Evolutionary conservation across 2,329 filamentous ascomycete genomes (phyloP).

Genomic region (Aspergillus phoenicis): DNA sequence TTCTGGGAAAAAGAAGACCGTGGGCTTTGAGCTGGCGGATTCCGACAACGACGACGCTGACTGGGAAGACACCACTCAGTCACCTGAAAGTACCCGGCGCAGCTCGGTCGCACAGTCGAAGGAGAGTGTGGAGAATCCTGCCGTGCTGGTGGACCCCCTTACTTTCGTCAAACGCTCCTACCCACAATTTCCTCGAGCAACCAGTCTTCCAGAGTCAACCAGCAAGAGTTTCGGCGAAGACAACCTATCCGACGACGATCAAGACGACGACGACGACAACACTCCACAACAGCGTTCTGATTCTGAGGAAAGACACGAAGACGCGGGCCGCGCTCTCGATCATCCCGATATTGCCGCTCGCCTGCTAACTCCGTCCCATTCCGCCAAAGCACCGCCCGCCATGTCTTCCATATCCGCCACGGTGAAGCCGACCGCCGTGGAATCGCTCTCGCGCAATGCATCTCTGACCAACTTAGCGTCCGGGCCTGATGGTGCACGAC

Average conservation of each 20-base stretch:
- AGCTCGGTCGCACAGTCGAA: constrained; percentile 45
- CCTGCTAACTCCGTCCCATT: constrained; percentile 42
- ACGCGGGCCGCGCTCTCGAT: constrained; percentile 27
- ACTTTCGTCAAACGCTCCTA: constrained; percentile 46
- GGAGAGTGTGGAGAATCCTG: constrained; percentile 37
- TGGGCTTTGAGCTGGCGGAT: constrained; percentile 50
- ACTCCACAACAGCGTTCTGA: constrained; percentile 17
- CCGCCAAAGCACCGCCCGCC: constrained; percentile 49
- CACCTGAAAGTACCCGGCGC: constrained; percentile 50
- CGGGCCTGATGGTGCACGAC: constrained; percentile 34
- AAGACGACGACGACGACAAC: constrained; percentile 24
- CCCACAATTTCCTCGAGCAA: constrained; percentile 41
- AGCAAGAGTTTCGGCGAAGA: constrained; percentile 35
- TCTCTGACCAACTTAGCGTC: constrained; percentile 41
- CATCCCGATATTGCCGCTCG: constrained; percentile 42
- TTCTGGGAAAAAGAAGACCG: constrained; percentile 48
- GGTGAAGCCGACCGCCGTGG: constrained; percentile 40
- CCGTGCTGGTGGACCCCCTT: constrained; percentile 42
- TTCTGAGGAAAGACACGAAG: constrained; percentile 25
- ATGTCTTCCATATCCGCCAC: constrained; percentile 53
- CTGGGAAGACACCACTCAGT: constrained; percentile 53
- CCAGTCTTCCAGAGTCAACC: constrained; percentile 43
- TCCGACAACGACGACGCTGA: constrained; percentile 49
- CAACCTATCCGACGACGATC: constrained; percentile 25
- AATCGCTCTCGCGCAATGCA: constrained; percentile 39